Evolutionary conservation across 306 rosid species (phyloP).

Genomic region (Senna siamea): DNA sequence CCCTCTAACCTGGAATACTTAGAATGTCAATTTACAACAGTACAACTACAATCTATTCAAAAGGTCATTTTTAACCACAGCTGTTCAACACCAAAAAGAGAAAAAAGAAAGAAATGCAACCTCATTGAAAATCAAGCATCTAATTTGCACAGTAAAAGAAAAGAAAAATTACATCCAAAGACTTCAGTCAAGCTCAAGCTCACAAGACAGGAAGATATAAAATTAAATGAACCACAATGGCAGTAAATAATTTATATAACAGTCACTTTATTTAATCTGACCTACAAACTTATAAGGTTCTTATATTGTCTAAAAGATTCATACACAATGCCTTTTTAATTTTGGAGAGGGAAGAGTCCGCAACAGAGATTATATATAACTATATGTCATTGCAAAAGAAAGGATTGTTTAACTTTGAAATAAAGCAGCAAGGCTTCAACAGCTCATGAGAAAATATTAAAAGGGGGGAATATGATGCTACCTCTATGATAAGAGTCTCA

Average conservation of each 20-base stretch:
- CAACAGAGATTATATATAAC: neutral
- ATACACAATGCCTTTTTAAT: neutral
- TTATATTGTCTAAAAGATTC: neutral
- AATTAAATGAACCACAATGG: slow-evolving; percentile 18
- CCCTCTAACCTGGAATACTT: slow-evolving; percentile 49
- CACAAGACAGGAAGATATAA: slow-evolving; percentile 9
- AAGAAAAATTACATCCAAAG: slow-evolving; percentile 10
- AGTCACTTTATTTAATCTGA: slow-evolving; percentile 22
- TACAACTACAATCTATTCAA: slow-evolving; percentile 29
- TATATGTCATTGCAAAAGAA: neutral
- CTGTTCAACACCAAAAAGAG: neutral
- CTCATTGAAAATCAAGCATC: neutral
- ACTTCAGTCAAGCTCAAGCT: neutral
- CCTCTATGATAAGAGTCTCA: slow-evolving; percentile 5
- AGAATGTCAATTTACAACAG: slow-evolving; percentile 30
- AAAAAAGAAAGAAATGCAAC: neutral
- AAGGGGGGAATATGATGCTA: neutral
- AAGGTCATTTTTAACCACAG: neutral
- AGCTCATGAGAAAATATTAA: neutral
- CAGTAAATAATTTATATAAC: neutral
- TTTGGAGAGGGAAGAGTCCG: neutral
- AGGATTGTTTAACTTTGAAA: neutral
- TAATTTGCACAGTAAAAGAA: neutral
- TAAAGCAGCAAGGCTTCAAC: neutral
- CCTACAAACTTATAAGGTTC: neutral